Percentiles rank a stretch among this genome's conserved stretches.
phyloP scores from a whole-genome alignment of 768 basidiomycete genomes.

The Lyophyllum shimeji region DNA sequence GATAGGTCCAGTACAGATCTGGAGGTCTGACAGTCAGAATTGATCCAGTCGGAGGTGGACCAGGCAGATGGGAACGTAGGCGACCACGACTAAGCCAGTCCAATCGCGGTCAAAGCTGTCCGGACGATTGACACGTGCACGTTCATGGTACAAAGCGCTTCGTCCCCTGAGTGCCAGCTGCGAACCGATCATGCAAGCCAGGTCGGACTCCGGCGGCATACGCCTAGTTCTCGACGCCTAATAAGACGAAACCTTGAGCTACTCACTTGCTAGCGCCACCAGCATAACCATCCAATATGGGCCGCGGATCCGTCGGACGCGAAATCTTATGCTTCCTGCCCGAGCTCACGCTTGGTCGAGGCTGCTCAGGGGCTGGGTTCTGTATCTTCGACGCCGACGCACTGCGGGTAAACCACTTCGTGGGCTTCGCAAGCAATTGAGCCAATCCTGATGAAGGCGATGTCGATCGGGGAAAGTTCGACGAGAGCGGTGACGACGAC shows the following conservation, averaged over 20 bases:
- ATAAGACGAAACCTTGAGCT: slow-evolving; percentile 10
- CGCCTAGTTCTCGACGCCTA: background rate
- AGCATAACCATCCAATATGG: slow-evolving; percentile 61
- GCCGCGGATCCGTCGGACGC: slow-evolving; percentile 79
- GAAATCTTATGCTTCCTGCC: slow-evolving; percentile 78
- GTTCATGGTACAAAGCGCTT: background rate
- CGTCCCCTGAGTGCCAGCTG: background rate
- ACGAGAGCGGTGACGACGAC: slow-evolving; percentile 32
- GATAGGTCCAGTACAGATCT: slow-evolving; percentile 73
- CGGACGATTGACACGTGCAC: background rate
- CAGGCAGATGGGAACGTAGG: background rate
- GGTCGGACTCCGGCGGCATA: background rate
- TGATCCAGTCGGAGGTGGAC: background rate
- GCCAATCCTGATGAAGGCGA: slow-evolving; percentile 69
- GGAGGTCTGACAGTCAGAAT: slow-evolving; percentile 1
- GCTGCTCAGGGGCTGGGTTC: slow-evolving; percentile 36
- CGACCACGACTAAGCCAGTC: background rate
- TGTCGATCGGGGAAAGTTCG: slow-evolving; percentile 51
- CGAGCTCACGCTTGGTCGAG: slow-evolving; percentile 43
- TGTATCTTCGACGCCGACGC: slow-evolving; percentile 50
- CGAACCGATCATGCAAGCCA: background rate
- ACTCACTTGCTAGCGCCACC: slow-evolving; percentile 54
- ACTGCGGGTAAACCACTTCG: slow-evolving; percentile 71
- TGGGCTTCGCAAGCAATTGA: slow-evolving; percentile 63
- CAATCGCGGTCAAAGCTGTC: background rate